These are phyloP conservation scores for Kwoniella shivajii DNA, from an alignment of 1,284 basidiomycete genomes.

Conservation along the genomic window DNA sequence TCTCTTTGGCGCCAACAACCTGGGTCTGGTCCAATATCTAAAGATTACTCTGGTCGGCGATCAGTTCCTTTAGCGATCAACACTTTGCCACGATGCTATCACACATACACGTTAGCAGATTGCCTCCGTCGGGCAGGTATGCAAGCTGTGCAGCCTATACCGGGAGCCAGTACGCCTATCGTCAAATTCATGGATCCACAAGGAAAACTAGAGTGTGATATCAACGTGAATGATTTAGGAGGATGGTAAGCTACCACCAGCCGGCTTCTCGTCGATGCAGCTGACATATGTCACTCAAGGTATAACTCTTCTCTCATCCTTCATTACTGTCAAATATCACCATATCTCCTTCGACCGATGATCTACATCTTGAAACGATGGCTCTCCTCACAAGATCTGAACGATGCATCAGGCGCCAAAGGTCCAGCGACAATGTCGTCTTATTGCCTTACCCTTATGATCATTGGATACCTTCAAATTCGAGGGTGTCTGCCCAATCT, in stretches of 20 bases:
- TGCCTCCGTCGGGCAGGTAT: slow-evolving; percentile 27
- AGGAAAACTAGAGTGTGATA: slow-evolving; percentile 39
- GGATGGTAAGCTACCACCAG: slow-evolving; percentile 40
- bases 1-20: slow-evolving; percentile 23
- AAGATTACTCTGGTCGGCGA: background rate
- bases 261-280: background rate
- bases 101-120: slow-evolving; percentile 31
- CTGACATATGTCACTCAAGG: slow-evolving; percentile 21
- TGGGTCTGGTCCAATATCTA: background rate
- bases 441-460: slow-evolving; percentile 53
- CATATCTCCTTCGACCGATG: slow-evolving; percentile 51
- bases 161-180: slow-evolving; percentile 47
- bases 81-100: slow-evolving; percentile 38
- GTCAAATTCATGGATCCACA: slow-evolving; percentile 46
- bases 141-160: slow-evolving; percentile 26
- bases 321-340: slow-evolving; percentile 49
- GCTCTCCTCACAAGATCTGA: slow-evolving; percentile 45
- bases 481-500: slow-evolving; percentile 48
- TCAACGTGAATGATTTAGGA: slow-evolving; percentile 53
- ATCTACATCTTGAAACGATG: slow-evolving; percentile 53
- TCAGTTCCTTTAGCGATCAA: slow-evolving; percentile 4
- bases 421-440: slow-evolving; percentile 50
- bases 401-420: slow-evolving; percentile 44
- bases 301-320: slow-evolving; percentile 53
- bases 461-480: slow-evolving; percentile 51